phyloP scores from a whole-genome alignment of 176 grass and related monocot genomes.

The Triticum timopheevii region DNA sequence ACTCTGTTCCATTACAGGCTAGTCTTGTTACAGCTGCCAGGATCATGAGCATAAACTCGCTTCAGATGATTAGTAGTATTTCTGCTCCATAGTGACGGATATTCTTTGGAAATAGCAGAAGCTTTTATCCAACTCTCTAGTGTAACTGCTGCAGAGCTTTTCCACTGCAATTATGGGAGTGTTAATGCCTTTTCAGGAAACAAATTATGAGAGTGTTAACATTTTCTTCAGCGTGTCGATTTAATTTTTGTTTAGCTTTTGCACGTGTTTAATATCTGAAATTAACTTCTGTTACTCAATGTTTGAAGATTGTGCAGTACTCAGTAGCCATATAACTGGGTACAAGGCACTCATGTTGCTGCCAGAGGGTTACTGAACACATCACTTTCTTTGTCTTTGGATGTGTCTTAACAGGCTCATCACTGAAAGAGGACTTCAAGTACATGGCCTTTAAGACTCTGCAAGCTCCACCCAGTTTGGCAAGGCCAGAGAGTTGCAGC shows the following conservation, averaged over 20 bases:
- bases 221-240: too few relatives aligned
- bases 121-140: too few relatives aligned
- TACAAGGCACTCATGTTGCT: neutral
- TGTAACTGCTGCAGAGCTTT: neutral
- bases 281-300: neutral
- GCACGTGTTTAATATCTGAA: neutral
- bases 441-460: constrained; percentile 42
- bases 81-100: too few relatives aligned
- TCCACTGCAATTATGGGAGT: too few relatives aligned
- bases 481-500: neutral
- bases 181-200: too few relatives aligned
- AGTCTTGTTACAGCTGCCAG: too few relatives aligned
- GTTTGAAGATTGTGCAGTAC: neutral
- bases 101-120: too few relatives aligned
- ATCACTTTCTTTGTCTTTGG: neutral
- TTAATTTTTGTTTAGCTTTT: neutral
- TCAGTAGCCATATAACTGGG: neutral
- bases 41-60: too few relatives aligned
- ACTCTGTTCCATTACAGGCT: too few relatives aligned
- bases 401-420: constrained; percentile 10
- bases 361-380: neutral
- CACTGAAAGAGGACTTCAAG: neutral
- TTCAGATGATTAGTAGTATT: too few relatives aligned
- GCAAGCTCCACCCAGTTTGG: constrained; percentile 21
- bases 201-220: neutral